Evolutionary conservation across 768 basidiomycete species (phyloP).

Genomic region (Termitomyces sp.): DNA sequence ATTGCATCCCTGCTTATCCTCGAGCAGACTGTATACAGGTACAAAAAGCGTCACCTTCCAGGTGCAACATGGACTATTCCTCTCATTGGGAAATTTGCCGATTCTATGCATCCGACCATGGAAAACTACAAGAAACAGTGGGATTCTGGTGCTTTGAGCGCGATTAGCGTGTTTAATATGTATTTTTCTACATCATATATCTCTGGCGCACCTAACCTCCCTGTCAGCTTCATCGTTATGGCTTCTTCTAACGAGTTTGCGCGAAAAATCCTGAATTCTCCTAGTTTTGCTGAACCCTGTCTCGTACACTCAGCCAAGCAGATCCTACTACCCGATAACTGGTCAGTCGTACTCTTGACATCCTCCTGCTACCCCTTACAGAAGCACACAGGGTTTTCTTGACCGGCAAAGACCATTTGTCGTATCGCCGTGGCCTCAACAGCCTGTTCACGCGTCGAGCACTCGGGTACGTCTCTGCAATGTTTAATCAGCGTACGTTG

Average conservation of each 20-base stretch:
- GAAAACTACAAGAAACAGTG: slow-evolving; percentile 91
- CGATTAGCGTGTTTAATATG: slow-evolving; percentile 98
- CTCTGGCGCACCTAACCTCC: not conserved
- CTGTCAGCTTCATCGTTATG: slow-evolving; percentile 92
- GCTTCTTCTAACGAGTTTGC: slow-evolving; percentile 91
- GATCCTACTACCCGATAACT: slow-evolving; percentile 82
- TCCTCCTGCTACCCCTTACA: not conserved
- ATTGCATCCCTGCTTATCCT: slow-evolving; percentile 73
- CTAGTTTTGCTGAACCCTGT: slow-evolving; percentile 88
- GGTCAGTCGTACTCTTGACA: slow-evolving; percentile 40
- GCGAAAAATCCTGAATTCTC: slow-evolving; percentile 95
- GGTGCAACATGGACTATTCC: slow-evolving; percentile 93
- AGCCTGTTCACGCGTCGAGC: slow-evolving; percentile 92
- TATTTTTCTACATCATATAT: slow-evolving; percentile 31
- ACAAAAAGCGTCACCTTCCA: slow-evolving; percentile 86
- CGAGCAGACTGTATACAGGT: slow-evolving; percentile 86
- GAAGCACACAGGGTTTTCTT: slow-evolving; percentile 81
- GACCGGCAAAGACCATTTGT: slow-evolving; percentile 88
- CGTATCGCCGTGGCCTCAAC: slow-evolving; percentile 90
- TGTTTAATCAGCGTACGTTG: not conserved
- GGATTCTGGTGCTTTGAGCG: slow-evolving; percentile 85
- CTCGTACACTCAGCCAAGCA: slow-evolving; percentile 90
- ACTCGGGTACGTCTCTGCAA: slow-evolving; percentile 55
- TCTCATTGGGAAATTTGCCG: slow-evolving; percentile 94
- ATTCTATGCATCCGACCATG: slow-evolving; percentile 88